Evolutionary conservation across 176 grass and related monocot genomes (phyloP).

Genomic region (Saccharum officinarum): DNA sequence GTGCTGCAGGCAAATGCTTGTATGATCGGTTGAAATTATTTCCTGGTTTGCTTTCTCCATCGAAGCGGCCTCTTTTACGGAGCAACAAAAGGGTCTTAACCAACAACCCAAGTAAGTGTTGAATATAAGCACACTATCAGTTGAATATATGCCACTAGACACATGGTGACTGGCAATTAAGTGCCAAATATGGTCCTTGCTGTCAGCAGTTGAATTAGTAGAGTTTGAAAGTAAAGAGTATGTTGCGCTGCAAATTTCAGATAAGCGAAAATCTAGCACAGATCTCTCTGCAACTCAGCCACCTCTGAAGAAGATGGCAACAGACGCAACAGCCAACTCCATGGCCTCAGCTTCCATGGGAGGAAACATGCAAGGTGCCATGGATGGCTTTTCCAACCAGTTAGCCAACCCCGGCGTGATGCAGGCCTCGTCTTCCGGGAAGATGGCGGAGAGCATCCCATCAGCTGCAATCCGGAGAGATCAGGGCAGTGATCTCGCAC

Average conservation of each 20-base stretch:
- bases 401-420: constrained; percentile 36
- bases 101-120: constrained; percentile 65
- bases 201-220: background rate
- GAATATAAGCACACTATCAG: background rate
- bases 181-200: background rate
- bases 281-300: constrained; percentile 57
- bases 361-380: constrained; percentile 42
- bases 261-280: constrained; percentile 61
- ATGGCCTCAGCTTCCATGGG: constrained; percentile 36
- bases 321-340: constrained; percentile 34
- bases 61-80: constrained; percentile 39
- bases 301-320: constrained; percentile 77
- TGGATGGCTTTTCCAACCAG: constrained; percentile 53
- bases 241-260: constrained; percentile 36
- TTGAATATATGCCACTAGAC: background rate
- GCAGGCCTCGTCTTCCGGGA: constrained; percentile 47
- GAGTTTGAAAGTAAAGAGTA: constrained; percentile 4
- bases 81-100: constrained; percentile 59
- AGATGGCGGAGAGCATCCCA: constrained; percentile 24
- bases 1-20: constrained; percentile 90
- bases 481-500: constrained; percentile 32
- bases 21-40: constrained; percentile 80
- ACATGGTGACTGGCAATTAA: background rate
- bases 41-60: constrained; percentile 62
- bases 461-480: constrained; percentile 41